These are phyloP conservation scores for Fusarium anguioides DNA, from an alignment of 2,329 filamentous ascomycete genomes.

Conservation along the genomic window DNA sequence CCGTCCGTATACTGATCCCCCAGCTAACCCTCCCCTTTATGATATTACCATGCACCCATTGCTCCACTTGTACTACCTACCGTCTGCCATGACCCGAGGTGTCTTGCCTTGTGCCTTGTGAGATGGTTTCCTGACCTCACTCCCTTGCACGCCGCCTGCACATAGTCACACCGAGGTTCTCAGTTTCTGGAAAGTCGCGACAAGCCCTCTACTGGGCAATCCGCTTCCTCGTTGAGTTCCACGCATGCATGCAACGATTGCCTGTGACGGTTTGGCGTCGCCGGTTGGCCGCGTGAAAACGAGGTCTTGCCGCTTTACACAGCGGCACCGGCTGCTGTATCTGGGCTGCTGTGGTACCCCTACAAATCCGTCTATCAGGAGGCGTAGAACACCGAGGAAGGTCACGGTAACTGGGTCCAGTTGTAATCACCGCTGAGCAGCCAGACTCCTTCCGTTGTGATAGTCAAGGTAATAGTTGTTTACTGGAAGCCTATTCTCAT, in stretches of 20 bases:
- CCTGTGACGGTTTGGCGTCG: slow-evolving; percentile 22
- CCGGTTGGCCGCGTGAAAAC: slow-evolving; percentile 36
- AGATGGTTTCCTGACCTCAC: slow-evolving; percentile 7
- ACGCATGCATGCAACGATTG: slow-evolving; percentile 24
- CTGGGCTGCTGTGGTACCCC: slow-evolving; percentile 29
- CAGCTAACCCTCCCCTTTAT: not conserved
- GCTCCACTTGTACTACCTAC: slow-evolving; percentile 27
- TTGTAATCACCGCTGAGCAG: not conserved
- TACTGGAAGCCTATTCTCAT: not conserved
- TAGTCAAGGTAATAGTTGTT: not conserved
- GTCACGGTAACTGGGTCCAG: not conserved
- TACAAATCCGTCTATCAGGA: slow-evolving; percentile 5
- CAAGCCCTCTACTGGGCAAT: slow-evolving; percentile 39
- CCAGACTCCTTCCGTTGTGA: too few relatives aligned
- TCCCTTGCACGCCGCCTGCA: slow-evolving; percentile 21
- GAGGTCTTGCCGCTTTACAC: slow-evolving; percentile 40
- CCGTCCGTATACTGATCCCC: not conserved
- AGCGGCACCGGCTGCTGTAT: slow-evolving; percentile 41
- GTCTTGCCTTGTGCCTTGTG: not conserved
- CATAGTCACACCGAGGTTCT: slow-evolving; percentile 26
- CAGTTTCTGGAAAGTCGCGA: slow-evolving; percentile 42
- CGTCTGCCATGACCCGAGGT: slow-evolving; percentile 20
- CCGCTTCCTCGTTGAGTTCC: slow-evolving; percentile 17
- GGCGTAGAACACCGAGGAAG: slow-evolving; percentile 7
- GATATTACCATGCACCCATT: slow-evolving; percentile 14